Evolutionary conservation across 2,329 filamentous ascomycete species (phyloP).

Genomic region (Chrysoporthe puriensis): DNA sequence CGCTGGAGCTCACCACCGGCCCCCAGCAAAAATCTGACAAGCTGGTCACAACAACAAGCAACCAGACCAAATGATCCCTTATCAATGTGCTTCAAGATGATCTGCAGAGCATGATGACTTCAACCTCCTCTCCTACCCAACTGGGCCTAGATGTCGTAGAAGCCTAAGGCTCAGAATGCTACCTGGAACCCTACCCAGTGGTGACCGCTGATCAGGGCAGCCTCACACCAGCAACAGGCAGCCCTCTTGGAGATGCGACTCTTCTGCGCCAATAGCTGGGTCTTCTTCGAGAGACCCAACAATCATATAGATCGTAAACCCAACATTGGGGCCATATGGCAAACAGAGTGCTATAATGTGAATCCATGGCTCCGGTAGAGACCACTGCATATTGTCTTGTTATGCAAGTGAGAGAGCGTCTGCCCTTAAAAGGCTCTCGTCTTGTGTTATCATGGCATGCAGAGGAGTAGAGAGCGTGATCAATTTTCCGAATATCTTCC

Average conservation of each 20-base stretch:
- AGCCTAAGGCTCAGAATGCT: background rate
- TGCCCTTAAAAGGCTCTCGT: background rate
- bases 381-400: background rate
- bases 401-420: background rate
- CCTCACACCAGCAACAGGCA: background rate
- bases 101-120: background rate
- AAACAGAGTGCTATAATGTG: too few relatives aligned
- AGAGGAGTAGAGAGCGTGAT: background rate
- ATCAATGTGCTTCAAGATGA: background rate
- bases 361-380: background rate
- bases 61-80: background rate
- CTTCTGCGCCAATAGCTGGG: background rate
- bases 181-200: background rate
- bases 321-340: background rate
- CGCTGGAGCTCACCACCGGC: slow-evolving; percentile 34
- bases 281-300: background rate
- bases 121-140: background rate
- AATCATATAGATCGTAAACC: background rate
- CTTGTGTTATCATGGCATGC: background rate
- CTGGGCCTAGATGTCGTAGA: background rate
- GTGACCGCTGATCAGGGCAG: background rate
- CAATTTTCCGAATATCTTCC: background rate
- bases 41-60: background rate
- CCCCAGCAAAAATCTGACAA: slow-evolving; percentile 20
- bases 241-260: background rate